Conservation (phyloP, 2,329 filamentous ascomycete genomes). For the Ophiostoma quercus region DNA sequence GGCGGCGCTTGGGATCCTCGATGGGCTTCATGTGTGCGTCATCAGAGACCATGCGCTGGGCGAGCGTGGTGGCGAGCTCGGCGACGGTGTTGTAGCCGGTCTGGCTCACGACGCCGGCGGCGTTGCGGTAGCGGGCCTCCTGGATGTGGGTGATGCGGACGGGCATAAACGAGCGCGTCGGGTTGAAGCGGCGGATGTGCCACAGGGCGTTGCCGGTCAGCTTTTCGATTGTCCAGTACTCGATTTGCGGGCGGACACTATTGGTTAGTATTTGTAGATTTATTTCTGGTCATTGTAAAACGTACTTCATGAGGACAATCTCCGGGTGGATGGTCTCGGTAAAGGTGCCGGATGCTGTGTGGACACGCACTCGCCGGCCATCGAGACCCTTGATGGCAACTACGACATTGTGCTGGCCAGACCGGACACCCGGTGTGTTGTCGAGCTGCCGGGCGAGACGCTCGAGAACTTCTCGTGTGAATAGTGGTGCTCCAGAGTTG, state of each 20-base stretch:
- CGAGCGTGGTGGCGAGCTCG: slow-evolving; percentile 22
- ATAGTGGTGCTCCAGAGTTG: slow-evolving; percentile 25
- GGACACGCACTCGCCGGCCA: slow-evolving; percentile 21
- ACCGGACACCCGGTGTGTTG: slow-evolving; percentile 20
- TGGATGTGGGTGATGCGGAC: slow-evolving; percentile 24
- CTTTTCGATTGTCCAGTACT: slow-evolving; percentile 26
- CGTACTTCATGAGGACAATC: slow-evolving; percentile 26
- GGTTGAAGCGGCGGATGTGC: slow-evolving; percentile 25
- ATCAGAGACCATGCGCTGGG: slow-evolving; percentile 3
- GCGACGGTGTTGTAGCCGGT: slow-evolving; percentile 16
- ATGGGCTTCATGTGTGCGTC: neutral
- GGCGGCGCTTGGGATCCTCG: slow-evolving; percentile 3
- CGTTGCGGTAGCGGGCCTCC: slow-evolving; percentile 25
- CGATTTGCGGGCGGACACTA: slow-evolving; percentile 23
- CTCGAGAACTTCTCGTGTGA: slow-evolving; percentile 23
- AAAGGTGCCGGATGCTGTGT: slow-evolving; percentile 20
- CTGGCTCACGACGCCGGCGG: slow-evolving; percentile 17
- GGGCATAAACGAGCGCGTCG: slow-evolving; percentile 20
- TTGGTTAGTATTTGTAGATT: neutral
- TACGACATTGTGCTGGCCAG: slow-evolving; percentile 18
- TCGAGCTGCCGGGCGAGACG: slow-evolving; percentile 24
- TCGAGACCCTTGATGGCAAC: slow-evolving; percentile 24
- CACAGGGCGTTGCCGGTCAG: slow-evolving; percentile 25
- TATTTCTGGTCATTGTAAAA: too few species aligned
- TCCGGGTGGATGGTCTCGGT: slow-evolving; percentile 22